Evolutionary conservation across 176 grass and related monocot species (phyloP).

Genomic region (Oryza meyeriana): DNA sequence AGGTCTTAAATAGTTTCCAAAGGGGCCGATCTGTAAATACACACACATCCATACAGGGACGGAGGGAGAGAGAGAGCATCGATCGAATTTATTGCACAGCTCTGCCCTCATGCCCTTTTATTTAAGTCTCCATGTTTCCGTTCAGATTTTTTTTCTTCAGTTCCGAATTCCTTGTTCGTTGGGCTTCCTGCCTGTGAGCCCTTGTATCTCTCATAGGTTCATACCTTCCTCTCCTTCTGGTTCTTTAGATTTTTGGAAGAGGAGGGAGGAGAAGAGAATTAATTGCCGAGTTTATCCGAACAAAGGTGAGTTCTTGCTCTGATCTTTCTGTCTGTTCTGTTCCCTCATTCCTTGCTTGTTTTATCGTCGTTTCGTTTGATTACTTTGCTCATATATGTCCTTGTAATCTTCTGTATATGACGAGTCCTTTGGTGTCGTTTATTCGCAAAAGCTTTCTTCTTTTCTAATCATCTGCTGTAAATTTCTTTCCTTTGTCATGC

Average conservation of each 20-base stretch:
- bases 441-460: neutral
- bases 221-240: neutral
- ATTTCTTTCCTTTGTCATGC: neutral
- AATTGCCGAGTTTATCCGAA: conserved; percentile 11
- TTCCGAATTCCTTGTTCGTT: conserved; percentile 33
- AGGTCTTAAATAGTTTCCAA: no score
- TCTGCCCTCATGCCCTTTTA: conserved; percentile 38
- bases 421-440: conserved; percentile 1
- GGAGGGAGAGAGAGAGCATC: neutral
- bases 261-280: neutral
- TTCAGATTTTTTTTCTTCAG: conserved; percentile 31
- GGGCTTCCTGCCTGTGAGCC: conserved; percentile 13
- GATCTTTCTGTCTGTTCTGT: conserved; percentile 13
- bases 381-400: neutral
- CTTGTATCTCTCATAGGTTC: neutral
- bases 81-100: conserved; percentile 49
- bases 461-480: neutral
- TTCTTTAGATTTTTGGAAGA: neutral
- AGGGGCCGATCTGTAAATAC: neutral
- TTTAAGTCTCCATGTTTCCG: conserved; percentile 31
- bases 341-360: neutral
- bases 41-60: neutral
- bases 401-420: neutral
- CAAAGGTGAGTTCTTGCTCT: conserved; percentile 30
- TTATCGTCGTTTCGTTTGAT: neutral